phyloP scores from a whole-genome alignment of 2,329 filamentous ascomycete species.

The Colletotrichum tamarilloi region DNA sequence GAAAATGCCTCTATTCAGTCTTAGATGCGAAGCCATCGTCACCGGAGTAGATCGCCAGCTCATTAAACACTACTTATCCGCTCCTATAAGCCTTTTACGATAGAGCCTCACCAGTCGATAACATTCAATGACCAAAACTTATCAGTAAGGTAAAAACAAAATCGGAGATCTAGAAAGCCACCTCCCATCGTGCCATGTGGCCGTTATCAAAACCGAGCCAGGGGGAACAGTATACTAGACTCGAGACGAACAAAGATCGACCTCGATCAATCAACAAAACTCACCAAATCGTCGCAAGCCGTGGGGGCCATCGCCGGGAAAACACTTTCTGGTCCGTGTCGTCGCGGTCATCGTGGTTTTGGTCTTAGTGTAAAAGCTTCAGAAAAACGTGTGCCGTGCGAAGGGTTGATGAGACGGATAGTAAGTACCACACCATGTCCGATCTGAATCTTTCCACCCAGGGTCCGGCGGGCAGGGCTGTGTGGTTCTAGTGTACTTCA shows the following conservation, averaged over 20 bases:
- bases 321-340: not conserved
- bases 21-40: not conserved
- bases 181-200: too few relatives aligned
- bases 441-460: not conserved
- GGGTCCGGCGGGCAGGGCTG: not conserved
- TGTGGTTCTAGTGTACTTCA: not conserved
- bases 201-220: not conserved
- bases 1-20: not conserved
- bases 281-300: not conserved
- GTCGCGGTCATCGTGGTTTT: not conserved
- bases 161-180: not conserved
- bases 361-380: too few relatives aligned
- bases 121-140: not conserved
- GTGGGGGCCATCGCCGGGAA: not conserved
- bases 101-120: not conserved
- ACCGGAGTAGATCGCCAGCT: too few relatives aligned
- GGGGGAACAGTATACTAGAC: not conserved
- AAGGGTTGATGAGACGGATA: not conserved
- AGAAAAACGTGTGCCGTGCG: not conserved
- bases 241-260: not conserved
- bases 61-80: not conserved
- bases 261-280: not conserved
- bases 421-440: not conserved
- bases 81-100: not conserved
- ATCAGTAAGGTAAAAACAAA: not conserved